These are phyloP conservation scores for Xylariaceae sp. DNA, from an alignment of 2,329 filamentous ascomycete genomes.

Conservation along the genomic window DNA sequence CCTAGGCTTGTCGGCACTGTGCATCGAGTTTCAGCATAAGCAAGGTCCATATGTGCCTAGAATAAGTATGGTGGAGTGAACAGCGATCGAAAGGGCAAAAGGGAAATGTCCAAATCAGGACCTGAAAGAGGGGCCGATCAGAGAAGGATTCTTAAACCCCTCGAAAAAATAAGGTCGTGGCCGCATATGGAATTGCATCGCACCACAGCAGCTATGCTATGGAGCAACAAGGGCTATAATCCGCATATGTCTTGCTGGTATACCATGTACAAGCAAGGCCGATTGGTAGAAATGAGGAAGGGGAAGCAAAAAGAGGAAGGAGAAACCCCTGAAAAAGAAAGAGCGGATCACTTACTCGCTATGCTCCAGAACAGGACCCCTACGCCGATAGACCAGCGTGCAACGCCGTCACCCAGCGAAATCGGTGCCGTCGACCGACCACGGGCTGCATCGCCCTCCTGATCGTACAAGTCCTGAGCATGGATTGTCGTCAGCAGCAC, in stretches of 20 bases:
- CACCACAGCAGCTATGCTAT: too few species aligned
- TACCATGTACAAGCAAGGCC: too few species aligned
- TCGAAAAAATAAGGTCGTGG: too few species aligned
- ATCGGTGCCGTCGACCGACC: conserved; percentile 1
- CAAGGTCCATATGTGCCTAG: background rate
- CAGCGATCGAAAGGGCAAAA: too few species aligned
- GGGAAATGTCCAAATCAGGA: too few species aligned
- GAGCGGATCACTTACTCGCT: conserved; percentile 4
- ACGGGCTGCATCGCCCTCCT: background rate
- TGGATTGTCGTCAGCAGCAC: conserved; percentile 8
- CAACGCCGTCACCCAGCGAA: conserved; percentile 3
- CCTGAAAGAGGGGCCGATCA: too few species aligned
- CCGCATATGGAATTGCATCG: too few species aligned
- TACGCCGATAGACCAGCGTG: conserved; percentile 6
- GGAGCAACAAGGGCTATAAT: too few species aligned
- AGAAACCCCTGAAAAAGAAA: background rate
- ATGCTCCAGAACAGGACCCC: conserved; percentile 8
- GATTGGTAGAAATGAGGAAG: background rate
- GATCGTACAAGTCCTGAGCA: conserved; percentile 2
- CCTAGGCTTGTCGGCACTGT: conserved; percentile 5
- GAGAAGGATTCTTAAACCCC: too few species aligned
- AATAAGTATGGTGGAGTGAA: too few species aligned
- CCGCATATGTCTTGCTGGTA: too few species aligned
- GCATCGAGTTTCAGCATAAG: background rate
- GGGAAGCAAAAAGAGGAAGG: background rate